Evolutionary conservation across 2,329 filamentous ascomycete species (phyloP), one percentile per base, ranked within the genome.

Genomic region (Talaromyces albobiverticillius): DNA sequence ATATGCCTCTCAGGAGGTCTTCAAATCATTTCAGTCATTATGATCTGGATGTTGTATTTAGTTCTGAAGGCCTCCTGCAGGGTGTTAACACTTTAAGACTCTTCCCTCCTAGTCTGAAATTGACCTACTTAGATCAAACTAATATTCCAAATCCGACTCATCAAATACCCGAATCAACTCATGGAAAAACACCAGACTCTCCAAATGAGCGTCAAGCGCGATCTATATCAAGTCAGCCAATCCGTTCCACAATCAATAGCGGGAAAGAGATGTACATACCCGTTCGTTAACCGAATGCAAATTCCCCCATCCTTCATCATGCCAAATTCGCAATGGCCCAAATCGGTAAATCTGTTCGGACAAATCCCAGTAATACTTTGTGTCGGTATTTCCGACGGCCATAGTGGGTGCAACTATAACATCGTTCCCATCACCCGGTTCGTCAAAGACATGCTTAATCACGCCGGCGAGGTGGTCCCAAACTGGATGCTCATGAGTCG

Each of bases 351-450:
- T 80, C 49, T 81, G 75, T 56, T 72, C 70, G 18, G 76, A 76
- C 55, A 80, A 57, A 41, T 70, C 64, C 79, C 78, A 81, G 59
- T 80, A 81, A 59, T 79, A 78, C 2, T 72, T 64, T 1, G 79
- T 81, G 52, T 81, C 79, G 0, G 79, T 80, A 46, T 81, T 81
- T 0, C 77, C 78, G 45, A 79, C 72, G 53, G 71, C 70, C 1
- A 73, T 72, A 8, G 69, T 68, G 0, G 74, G 71, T 4, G 77
- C 64, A 4, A 42, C 31, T 13, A 40, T 26, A 3, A 49, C 46
- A 18, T 49, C 32, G 25, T 38, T 40, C 9, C 32, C 46, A 6
- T 40, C 32, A 11, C 45, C 45, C 16, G 45, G 45, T 9, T 49
- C 22, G 23, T 38, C 32, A 29, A 49, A 49, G 2, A 49, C 46